Evolutionary conservation across 2,329 filamentous ascomycete genomes (phyloP).

Genomic region (Clonostachys chloroleuca): DNA sequence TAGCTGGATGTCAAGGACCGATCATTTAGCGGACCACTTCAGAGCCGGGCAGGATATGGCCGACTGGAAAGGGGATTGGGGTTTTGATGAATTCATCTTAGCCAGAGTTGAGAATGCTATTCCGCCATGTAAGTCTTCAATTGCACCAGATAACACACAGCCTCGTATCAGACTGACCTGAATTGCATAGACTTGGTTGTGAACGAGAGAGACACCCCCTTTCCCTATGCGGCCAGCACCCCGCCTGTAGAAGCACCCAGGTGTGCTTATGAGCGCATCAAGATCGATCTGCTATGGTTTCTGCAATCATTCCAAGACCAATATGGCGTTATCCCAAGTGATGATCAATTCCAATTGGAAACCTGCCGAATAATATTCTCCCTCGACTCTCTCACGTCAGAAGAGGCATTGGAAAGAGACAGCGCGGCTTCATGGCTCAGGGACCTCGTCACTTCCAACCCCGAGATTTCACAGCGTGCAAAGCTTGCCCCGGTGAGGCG

Average conservation of each 20-base stretch:
- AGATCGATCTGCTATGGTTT: constrained; percentile 52
- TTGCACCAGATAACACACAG: too few species aligned
- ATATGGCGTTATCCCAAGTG: constrained; percentile 33
- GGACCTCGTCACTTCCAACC: constrained; percentile 50
- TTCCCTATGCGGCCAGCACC: constrained; percentile 45
- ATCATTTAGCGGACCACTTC: constrained; percentile 19
- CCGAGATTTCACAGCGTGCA: constrained; percentile 34
- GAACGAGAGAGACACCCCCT: constrained; percentile 52
- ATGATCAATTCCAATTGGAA: constrained; percentile 51
- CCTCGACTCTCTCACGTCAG: constrained; percentile 4
- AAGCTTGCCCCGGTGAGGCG: constrained; percentile 41
- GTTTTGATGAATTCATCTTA: constrained; percentile 12
- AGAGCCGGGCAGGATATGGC: constrained; percentile 15
- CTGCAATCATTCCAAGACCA: constrained; percentile 36
- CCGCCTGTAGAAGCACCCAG: constrained; percentile 39
- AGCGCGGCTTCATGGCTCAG: constrained; percentile 48
- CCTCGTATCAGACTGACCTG: too few species aligned
- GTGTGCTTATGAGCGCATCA: constrained; percentile 57
- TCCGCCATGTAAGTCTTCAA: constrained; percentile 8
- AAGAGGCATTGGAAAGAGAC: constrained; percentile 39
- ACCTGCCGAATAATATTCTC: constrained; percentile 56
- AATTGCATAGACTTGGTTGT: constrained; percentile 52
- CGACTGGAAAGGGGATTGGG: constrained; percentile 18
- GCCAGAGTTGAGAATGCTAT: constrained; percentile 13
- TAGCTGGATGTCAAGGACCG: constrained; percentile 17